These are phyloP conservation scores for Pyrenophora tritici-repentis DNA, from an alignment of 2,329 filamentous ascomycete species.

Conservation along the genomic window DNA sequence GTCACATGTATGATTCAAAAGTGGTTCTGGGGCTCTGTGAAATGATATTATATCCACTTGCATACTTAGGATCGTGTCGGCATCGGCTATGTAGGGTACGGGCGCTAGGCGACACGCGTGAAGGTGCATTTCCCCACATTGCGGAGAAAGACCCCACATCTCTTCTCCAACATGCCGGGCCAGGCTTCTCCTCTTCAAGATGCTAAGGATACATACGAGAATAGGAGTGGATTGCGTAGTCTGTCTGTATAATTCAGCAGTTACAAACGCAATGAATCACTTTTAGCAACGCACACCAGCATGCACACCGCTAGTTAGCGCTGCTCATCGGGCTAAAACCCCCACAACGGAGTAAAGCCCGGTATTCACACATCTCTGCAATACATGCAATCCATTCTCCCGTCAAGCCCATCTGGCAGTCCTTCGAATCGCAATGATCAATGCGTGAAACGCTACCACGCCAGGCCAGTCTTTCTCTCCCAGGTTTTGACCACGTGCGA, in stretches of 20 bases:
- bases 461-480: constrained; percentile 23
- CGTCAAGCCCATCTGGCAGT: neutral
- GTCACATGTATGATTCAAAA: neutral
- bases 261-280: neutral
- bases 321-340: too few species aligned
- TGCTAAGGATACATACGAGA: too few species aligned
- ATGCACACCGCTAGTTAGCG: too few species aligned
- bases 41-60: constrained; percentile 3
- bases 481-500: constrained; percentile 20
- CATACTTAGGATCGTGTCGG: neutral
- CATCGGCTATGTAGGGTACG: neutral
- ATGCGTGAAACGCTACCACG: constrained; percentile 11
- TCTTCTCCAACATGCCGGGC: constrained; percentile 7
- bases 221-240: too few species aligned
- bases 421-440: neutral
- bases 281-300: too few species aligned
- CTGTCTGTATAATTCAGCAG: neutral
- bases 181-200: neutral
- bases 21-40: neutral
- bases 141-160: constrained; percentile 24
- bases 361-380: neutral
- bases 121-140: constrained; percentile 18
- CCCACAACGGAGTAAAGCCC: too few species aligned
- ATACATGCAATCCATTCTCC: neutral
- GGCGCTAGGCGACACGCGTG: neutral